Evolutionary conservation across 192 early-diverging fungal genomes (phyloP), one percentile per base, ranked within the genome.

Genomic region (Rhizophlyctis rosea): DNA sequence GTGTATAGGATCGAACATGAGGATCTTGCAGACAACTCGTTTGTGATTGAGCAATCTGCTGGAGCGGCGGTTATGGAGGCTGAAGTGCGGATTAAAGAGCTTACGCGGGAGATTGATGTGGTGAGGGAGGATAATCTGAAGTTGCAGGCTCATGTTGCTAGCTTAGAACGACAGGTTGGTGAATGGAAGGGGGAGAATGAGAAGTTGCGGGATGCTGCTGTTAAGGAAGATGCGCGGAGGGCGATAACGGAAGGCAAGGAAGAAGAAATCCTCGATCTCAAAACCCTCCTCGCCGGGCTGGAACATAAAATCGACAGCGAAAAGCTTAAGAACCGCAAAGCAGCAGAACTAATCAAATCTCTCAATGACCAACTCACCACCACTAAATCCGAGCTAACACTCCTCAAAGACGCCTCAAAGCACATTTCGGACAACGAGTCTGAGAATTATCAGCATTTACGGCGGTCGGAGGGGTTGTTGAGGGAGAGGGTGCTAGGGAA

Each of bases 381-480:
- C 27, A 18, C 39, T 13, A 44, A 44, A 18, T n/a, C n/a, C n/a
- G n/a, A n/a, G n/a, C n/a, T n/a, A n/a, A n/a, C n/a, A n/a, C n/a
- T n/a, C n/a, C n/a, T n/a, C n/a, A 44, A 44, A 18, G 39, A 44
- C 18, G 39, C 39, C 18, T 7, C 7, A 44, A 7, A 18, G 39
- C 9, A 13, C 9, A 44, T 13, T 7, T 7, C 18, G 39, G 39
- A 7, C 18, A 18, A 44, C 7, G 39, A 44, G 39, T 7, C 39
- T 27, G 27, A 49, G 4, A 7, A 24, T 7, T 44, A 7, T n/a
- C 48, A 23, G 33, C 18, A 13, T 3, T 21, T 65, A 24, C 21
- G 29, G 24, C 54, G 58, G 54, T 24, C 58, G 47, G 64, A 54
- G 34, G 34, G 56, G 21, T 58, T 24, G 36, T 50, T 60, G 56